Conservation (phyloP, 1,139 yeast genomes). For the Kodamaea derodonti region DNA sequence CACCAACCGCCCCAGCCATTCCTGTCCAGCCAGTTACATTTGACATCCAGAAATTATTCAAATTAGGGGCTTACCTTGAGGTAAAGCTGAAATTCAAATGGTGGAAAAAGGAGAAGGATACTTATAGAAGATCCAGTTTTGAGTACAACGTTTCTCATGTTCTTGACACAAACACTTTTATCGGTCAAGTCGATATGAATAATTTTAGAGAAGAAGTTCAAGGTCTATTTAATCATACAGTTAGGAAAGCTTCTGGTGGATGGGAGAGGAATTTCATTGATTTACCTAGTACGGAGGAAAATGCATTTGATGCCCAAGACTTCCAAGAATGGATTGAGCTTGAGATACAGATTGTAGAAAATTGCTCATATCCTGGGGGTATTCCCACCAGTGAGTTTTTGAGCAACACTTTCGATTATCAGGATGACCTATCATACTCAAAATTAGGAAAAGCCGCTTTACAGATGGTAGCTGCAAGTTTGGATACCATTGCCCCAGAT, state of each 20-base stretch:
- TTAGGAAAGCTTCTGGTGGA: background rate
- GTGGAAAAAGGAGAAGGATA: background rate
- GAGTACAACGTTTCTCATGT: background rate
- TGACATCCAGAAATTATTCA: slow-evolving; percentile 1
- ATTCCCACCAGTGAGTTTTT: background rate
- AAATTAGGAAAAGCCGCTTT: background rate
- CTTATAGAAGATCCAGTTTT: background rate
- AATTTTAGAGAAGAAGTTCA: background rate
- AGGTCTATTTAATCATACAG: background rate
- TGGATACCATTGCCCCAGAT: background rate
- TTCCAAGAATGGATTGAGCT: background rate
- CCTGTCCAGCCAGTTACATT: too few species aligned
- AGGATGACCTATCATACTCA: background rate
- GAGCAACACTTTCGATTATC: background rate
- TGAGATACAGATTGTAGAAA: background rate
- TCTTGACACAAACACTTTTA: background rate
- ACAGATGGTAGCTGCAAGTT: background rate
- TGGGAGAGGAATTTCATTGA: background rate
- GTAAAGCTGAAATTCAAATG: background rate
- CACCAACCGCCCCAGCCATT: too few species aligned
- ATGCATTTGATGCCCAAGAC: background rate
- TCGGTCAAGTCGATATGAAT: background rate
- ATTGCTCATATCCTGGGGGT: background rate
- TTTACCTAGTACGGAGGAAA: background rate
- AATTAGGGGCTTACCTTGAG: background rate